A percentile compares a stretch with the other conserved stretches of the same genome.
These are phyloP conservation scores for Fraxinus pennsylvanica DNA, from an alignment of 257 asterid genomes.

Conservation along the genomic window DNA sequence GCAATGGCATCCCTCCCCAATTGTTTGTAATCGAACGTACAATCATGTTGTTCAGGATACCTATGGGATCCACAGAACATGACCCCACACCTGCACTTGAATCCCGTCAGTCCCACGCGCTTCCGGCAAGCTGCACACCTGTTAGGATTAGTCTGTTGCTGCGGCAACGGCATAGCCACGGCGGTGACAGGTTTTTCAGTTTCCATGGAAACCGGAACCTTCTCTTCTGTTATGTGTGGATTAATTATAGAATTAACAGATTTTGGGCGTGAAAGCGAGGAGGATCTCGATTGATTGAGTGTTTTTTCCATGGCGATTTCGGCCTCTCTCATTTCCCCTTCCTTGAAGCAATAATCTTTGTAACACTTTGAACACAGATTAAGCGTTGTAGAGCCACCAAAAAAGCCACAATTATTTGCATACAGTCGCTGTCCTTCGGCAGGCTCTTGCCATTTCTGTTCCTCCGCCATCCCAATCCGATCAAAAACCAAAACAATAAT, in stretches of 20 bases:
- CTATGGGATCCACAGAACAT: constrained; percentile 52
- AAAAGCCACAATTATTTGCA: constrained; percentile 59
- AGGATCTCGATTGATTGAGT: constrained; percentile 21
- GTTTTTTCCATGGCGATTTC: constrained; percentile 35
- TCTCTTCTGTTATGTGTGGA: background rate
- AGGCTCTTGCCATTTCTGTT: constrained; percentile 50
- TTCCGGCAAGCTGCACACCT: constrained; percentile 43
- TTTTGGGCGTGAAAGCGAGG: background rate
- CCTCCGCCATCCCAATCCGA: constrained; percentile 49
- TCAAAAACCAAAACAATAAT: background rate
- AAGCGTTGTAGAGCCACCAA: constrained; percentile 52
- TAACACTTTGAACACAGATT: constrained; percentile 61
- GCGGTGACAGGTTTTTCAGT: background rate
- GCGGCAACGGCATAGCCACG: background rate
- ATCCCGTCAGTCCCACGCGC: constrained; percentile 48
- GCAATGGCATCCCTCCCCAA: constrained; percentile 46
- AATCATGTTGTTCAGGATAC: constrained; percentile 51
- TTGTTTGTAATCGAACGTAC: constrained; percentile 46
- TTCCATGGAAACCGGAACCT: background rate
- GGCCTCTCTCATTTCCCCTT: constrained; percentile 32
- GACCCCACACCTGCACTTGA: constrained; percentile 51
- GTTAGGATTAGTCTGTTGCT: constrained; percentile 10
- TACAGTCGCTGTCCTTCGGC: constrained; percentile 41
- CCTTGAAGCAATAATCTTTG: constrained; percentile 39
- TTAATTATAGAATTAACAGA: background rate